A percentile compares a stretch with the other conserved stretches of the same genome.
These are phyloP conservation scores for Monosporozyma yasuniensis DNA, from an alignment of 805 yeast species.

Conservation along the genomic window DNA sequence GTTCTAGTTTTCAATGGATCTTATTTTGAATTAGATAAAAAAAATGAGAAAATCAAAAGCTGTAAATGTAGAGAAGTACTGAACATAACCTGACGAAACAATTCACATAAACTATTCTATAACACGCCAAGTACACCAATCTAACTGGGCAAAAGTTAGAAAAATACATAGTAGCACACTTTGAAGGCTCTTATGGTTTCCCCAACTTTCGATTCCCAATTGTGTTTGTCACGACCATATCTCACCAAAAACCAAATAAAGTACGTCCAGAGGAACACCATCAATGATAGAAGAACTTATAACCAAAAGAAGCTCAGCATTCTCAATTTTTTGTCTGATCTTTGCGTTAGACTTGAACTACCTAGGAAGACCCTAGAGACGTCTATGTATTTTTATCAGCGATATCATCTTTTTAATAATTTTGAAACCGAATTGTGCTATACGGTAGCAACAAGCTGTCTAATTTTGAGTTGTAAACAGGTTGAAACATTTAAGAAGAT, in stretches of 20 bases:
- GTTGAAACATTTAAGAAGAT: conserved; percentile 79
- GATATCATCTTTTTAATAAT: conserved; percentile 56
- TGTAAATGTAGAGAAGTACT: too few species aligned
- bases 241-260: conserved; percentile 47
- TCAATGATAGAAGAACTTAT: conserved; percentile 41
- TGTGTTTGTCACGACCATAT: conserved; percentile 48
- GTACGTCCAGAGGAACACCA: conserved; percentile 42
- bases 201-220: conserved; percentile 17
- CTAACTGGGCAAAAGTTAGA: too few species aligned
- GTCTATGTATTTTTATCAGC: conserved; percentile 64
- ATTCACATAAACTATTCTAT: background rate
- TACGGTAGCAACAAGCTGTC: conserved; percentile 59
- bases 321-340: conserved; percentile 44
- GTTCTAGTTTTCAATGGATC: too few species aligned
- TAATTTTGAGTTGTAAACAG: conserved; percentile 64
- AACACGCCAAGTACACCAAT: too few species aligned
- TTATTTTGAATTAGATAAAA: too few species aligned
- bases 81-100: background rate
- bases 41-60: too few species aligned
- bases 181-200: conserved; percentile 1
- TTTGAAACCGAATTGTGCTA: conserved; percentile 47
- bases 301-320: conserved; percentile 46
- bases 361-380: conserved; percentile 65
- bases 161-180: background rate
- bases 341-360: conserved; percentile 47